phyloP scores from a whole-genome alignment of 306 rosid species.

The Hippophae tibetana region DNA sequence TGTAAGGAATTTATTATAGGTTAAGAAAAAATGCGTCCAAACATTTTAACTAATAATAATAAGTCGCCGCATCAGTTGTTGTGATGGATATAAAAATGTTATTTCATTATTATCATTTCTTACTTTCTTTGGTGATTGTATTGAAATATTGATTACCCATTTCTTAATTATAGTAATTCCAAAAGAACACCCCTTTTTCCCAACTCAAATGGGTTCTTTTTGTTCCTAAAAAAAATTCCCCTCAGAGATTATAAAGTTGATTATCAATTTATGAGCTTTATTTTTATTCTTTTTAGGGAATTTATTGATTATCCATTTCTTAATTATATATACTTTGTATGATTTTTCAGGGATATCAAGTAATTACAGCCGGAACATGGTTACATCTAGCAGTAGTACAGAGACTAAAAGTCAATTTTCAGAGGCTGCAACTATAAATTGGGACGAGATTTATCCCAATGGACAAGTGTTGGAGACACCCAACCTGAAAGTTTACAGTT shows the following conservation, averaged over 20 bases:
- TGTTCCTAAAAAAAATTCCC: not conserved
- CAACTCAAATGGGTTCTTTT: constrained; percentile 13
- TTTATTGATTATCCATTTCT: not conserved
- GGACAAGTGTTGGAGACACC: constrained; percentile 44
- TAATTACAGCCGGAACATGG: constrained; percentile 24
- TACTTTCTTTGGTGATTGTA: not conserved
- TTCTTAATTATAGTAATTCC: not conserved
- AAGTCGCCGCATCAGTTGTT: no score
- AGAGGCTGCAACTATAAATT: constrained; percentile 35
- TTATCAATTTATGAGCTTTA: no score
- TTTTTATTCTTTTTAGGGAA: not conserved
- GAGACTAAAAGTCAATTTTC: constrained; percentile 47
- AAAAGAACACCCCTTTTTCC: not conserved
- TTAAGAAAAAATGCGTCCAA: no score
- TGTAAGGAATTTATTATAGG: no score
- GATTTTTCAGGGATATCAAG: constrained; percentile 29
- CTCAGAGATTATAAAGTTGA: no score
- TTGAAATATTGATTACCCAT: not conserved
- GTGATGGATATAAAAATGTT: no score
- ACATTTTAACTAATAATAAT: no score
- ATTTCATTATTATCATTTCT: no score
- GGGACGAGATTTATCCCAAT: constrained; percentile 15
- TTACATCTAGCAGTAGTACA: constrained; percentile 41
- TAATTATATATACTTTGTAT: not conserved
- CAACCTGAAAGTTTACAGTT: constrained; percentile 49